Percentiles rank a stretch among this genome's conserved stretches.
Evolutionary conservation across 495 filamentous ascomycete species (phyloP).

Genomic region (Chaetomium cochliodes): DNA sequence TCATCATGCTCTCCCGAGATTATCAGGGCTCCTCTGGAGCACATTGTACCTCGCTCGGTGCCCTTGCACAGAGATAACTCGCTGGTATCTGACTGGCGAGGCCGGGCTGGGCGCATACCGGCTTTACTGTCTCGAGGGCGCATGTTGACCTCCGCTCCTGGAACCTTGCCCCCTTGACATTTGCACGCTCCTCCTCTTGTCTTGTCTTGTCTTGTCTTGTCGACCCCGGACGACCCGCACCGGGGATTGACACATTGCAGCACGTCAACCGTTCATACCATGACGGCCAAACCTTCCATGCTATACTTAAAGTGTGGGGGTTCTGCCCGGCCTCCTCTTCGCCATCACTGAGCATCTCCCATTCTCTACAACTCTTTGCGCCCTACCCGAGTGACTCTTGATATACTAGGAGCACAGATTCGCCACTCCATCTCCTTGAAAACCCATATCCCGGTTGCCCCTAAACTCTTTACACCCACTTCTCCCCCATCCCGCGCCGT

Average conservation of each 20-base stretch:
- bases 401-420: neutral
- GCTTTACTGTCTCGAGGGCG: conserved; percentile 17
- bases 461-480: conserved; percentile 11
- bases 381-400: neutral
- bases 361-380: neutral
- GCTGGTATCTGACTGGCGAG: conserved; percentile 39
- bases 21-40: conserved; percentile 30
- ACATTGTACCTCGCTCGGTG: conserved; percentile 26
- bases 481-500: conserved; percentile 22
- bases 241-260: conserved; percentile 36
- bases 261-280: conserved; percentile 34
- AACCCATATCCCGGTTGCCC: neutral
- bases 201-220: conserved; percentile 19
- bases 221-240: conserved; percentile 25
- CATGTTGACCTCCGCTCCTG: conserved; percentile 29
- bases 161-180: conserved; percentile 25
- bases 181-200: conserved; percentile 17
- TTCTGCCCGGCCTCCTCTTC: conserved; percentile 22
- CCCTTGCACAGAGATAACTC: conserved; percentile 36
- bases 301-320: conserved; percentile 37
- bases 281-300: conserved; percentile 33
- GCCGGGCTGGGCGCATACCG: conserved; percentile 22
- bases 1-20: conserved; percentile 40
- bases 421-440: conserved; percentile 6
- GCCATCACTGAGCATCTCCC: conserved; percentile 18